A percentile compares a stretch with the other conserved stretches of the same genome.
phyloP scores from a whole-genome alignment of 2,329 filamentous ascomycete genomes.

The Zelopaecilomyces penicillatus region DNA sequence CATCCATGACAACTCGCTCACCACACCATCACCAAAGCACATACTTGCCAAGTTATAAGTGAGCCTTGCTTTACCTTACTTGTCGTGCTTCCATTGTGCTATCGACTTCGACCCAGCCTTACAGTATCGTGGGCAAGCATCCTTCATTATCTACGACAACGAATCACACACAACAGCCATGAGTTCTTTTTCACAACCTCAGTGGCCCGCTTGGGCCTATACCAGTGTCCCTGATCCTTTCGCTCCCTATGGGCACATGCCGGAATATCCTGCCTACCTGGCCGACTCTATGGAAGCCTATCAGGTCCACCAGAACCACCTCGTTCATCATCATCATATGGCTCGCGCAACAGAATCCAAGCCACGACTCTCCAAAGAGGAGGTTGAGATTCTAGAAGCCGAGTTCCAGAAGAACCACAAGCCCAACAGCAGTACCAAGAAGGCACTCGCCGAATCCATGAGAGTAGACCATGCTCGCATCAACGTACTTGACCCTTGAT shows the following conservation, averaged over 20 bases:
- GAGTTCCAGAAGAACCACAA: constrained; percentile 58
- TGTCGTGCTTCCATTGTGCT: too few species aligned
- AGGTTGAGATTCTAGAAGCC: constrained; percentile 50
- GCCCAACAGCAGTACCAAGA: constrained; percentile 54
- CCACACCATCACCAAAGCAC: too few species aligned
- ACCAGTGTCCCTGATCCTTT: constrained; percentile 20
- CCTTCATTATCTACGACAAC: constrained; percentile 15
- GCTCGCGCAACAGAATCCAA: constrained; percentile 39
- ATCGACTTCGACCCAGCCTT: too few species aligned
- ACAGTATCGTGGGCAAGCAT: too few species aligned
- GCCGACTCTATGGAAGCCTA: constrained; percentile 32
- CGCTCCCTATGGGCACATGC: constrained; percentile 22
- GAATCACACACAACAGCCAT: constrained; percentile 15
- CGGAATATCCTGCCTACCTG: constrained; percentile 28
- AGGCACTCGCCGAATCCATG: constrained; percentile 52
- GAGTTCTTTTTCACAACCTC: constrained; percentile 25
- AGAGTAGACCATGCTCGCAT: constrained; percentile 55
- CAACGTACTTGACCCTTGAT: constrained; percentile 38
- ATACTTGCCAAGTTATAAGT: neutral
- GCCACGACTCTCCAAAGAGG: constrained; percentile 48
- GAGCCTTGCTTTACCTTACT: constrained; percentile 4
- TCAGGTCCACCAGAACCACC: constrained; percentile 27
- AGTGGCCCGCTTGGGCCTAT: constrained; percentile 29
- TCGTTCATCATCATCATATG: constrained; percentile 30
- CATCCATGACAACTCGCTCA: neutral